Evolutionary conservation across 2,329 filamentous ascomycete species (phyloP).

Genomic region (Cercospora citrullina): DNA sequence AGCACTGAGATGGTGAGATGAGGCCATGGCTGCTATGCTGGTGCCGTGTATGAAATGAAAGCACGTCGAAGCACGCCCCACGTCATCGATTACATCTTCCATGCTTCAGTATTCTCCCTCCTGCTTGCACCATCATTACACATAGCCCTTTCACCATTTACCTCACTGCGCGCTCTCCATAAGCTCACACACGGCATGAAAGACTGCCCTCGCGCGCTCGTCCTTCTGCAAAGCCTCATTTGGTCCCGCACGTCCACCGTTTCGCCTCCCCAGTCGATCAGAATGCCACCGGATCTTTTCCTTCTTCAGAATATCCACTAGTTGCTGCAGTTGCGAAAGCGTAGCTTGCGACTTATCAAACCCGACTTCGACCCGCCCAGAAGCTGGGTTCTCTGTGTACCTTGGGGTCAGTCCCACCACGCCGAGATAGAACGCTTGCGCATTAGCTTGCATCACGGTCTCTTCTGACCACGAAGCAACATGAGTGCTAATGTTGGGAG

Average conservation of each 20-base stretch:
- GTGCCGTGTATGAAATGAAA: neutral
- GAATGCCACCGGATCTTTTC: constrained; percentile 39
- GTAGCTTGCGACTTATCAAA: constrained; percentile 29
- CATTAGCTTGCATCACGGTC: constrained; percentile 37
- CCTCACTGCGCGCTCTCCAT: constrained; percentile 28
- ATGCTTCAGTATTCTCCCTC: neutral
- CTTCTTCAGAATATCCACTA: constrained; percentile 36
- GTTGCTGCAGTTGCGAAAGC: constrained; percentile 28
- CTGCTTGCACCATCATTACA: neutral
- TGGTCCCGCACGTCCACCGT: constrained; percentile 20
- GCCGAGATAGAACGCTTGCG: constrained; percentile 37
- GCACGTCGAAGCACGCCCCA: neutral
- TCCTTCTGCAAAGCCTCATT: constrained; percentile 36
- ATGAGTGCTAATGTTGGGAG: constrained; percentile 26
- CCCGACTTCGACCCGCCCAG: constrained; percentile 30
- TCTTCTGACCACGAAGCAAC: constrained; percentile 37
- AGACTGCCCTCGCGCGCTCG: constrained; percentile 36
- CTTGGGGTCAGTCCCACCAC: constrained; percentile 30
- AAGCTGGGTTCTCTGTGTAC: constrained; percentile 29
- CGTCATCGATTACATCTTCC: neutral
- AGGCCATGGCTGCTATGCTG: neutral
- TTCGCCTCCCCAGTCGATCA: constrained; percentile 36
- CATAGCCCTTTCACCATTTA: too few relatives aligned
- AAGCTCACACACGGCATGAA: constrained; percentile 39
- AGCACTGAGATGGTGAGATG: neutral